Base-by-base conservation (phyloP, 1,284 basidiomycete genomes). In the Pisolithus thermaeus region DNA sequence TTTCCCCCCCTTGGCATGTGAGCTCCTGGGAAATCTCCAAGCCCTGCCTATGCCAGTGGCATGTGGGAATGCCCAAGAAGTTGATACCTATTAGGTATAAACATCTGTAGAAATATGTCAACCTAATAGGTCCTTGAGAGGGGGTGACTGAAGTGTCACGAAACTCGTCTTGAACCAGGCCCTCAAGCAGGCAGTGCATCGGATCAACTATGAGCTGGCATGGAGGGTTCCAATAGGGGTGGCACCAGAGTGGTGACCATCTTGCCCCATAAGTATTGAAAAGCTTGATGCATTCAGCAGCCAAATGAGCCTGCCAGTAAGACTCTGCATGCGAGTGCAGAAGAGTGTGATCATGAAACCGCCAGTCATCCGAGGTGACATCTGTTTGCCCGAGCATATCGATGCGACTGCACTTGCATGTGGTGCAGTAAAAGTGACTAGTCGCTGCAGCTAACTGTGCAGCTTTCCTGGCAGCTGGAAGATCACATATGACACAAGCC, bases 211-310 rank as follows among this genome's bases (percentile, higher is more conserved):
- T 67, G 7, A 67, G 56, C 52, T 61, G 65, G 14, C 46, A 42
- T 2, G 64, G 57, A 1, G 68, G 72, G 54, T 74, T 64, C 69
- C 68, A 75, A 50, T 75, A 75, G 0, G 59, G 59, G 2, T 75
- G 62, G 7, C 55, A 47, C 51, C 68, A 65, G 1, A 77, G 58
- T 41, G 65, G 59, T 2, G 69, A 68, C 68, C 68, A 75, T 0
- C 64, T 60, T 3, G 74, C 54, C 0, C 70, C 66, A 43, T 65
- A 23, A 11, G 53, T 9, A 1, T 3, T 7, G 4, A 55, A 57
- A 2, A 55, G 8, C 18, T 36, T 40, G 1, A 42, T 37, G 2
- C 20, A 4, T 6, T 52, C 30, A 7, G 4, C 9, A 0, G 41
- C 12, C 0, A 49, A 43, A 2, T 52, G 35, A 0, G 56, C 51